Base-by-base conservation (phyloP, 2,329 filamentous ascomycete genomes). In the Aspergillus amoenus region DNA sequence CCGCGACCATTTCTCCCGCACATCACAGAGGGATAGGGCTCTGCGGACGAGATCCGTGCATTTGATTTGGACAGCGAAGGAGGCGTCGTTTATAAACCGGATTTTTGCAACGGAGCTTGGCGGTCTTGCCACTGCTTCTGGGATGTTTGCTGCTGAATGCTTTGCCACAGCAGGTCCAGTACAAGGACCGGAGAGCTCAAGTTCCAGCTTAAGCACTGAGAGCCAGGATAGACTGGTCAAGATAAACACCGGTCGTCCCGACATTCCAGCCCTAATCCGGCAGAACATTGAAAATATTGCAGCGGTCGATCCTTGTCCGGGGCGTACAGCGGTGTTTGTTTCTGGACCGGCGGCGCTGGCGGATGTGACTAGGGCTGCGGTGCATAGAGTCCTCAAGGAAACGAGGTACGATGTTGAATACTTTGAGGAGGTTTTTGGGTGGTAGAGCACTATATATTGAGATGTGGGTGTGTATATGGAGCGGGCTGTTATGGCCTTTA, bases 321-420 rank as follows among this genome's bases (percentile, higher is more conserved):
- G 58, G 47, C 58, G 63, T 9, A 60, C 73, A 39, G 77, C 72
- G 2, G 65, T 78, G 21, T 60, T 79, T 76, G 75, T 58, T 8
- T 57, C 43, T 41, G 78, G 78, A 1, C 76, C 77, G 5, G 71
- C 68, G 1, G 62, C 64, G 5, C 76, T 79, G 76, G 76, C 75
- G 21, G 76, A 80, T 60, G 70, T 77, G 32, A 70, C 72, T n/a
- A 63, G 78, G 21, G 66, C 57, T 17, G 69, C 72, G 3, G 72
- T 75, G 55, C 71, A 75, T 44, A 47, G 66, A 7, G 69, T 69
- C 13, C 57, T 71, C 59, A 68, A 65, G 40, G 56, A 62, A 9
- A 68, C 67, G 7, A 67, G 65, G 15, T 44, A 48, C 15, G 55
- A 47, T 1, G 64, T 79, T 9, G 75, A 78, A 55, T 78, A 79